Evolutionary conservation across 2,329 filamentous ascomycete genomes (phyloP), one percentile per base, ranked within the genome.

Genomic region (Exophiala sideris): DNA sequence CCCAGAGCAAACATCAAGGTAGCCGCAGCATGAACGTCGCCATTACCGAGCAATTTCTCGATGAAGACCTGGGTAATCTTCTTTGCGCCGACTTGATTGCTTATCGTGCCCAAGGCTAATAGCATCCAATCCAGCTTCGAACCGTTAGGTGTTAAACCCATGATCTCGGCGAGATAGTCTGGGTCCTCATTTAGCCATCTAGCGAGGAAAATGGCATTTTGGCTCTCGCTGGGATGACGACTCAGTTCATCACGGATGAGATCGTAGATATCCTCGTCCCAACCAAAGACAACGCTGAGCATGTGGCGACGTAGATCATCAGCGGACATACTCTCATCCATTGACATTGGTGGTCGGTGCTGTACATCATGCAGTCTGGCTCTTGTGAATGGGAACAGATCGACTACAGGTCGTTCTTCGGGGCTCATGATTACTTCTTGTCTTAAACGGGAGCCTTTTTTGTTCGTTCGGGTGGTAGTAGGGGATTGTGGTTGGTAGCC

Each of bases 121-220:
- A 97, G 75, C 90, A 99, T 96, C 94, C 94, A 99, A 71, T 97
- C 94, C 0, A 89, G 89, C 2, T 88, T 90, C 8, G 90, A 92
- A 81, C 94, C 91, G n/a, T 89, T 87, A 62, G 92, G 85, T 0
- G 90, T 87, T 40, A 84, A 76, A 35, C 85, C 74, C 75, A 86
- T 88, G 34, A 63, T 58, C 2, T 88, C 84, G 9, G 85, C 81
- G 81, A 96, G 88, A 38, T 90, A 80, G 64, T 96, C 90, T 0
- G 86, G 81, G 55, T 90, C 85, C 58, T 96, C 88, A 11, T 91
- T 91, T 0, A 99, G 81, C 94, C 94, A 29, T 70, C 95, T 95
- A 1, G 89, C 81, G 3, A 99, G 79, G 36, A 97, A 79, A 48
- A 97, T 88, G 10, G 88, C 84, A 58, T 84, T 87, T 1, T 89